phyloP scores from a whole-genome alignment of 129 eudicot species.

The Tanacetum coccineum region DNA sequence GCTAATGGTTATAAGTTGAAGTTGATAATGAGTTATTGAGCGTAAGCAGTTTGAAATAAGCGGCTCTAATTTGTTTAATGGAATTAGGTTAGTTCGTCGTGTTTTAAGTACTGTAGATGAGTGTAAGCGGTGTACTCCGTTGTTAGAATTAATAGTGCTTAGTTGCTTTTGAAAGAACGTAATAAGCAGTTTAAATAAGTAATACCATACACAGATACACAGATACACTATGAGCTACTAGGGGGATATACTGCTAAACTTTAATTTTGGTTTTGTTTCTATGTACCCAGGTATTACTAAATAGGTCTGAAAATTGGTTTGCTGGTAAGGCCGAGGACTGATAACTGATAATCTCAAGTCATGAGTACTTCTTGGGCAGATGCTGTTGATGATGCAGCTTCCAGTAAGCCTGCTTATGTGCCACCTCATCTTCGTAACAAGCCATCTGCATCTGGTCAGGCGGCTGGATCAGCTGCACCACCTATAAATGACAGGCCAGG shows the following conservation, averaged over 20 bases:
- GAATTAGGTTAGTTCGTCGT: too few species aligned
- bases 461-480: slow-evolving; percentile 37
- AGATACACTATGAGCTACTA: not conserved
- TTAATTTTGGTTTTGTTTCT: slow-evolving; percentile 4
- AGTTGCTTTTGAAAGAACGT: not conserved
- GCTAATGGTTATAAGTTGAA: too few species aligned
- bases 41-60: too few species aligned
- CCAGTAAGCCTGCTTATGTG: slow-evolving; percentile 65
- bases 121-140: too few species aligned
- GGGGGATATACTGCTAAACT: too few species aligned
- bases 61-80: too few species aligned
- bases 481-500: slow-evolving; percentile 40
- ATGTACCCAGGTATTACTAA: slow-evolving; percentile 18
- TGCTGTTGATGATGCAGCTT: slow-evolving; percentile 57
- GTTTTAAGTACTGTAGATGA: too few species aligned
- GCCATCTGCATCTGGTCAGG: slow-evolving; percentile 34
- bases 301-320: not conserved
- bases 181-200: not conserved
- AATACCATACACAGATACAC: too few species aligned
- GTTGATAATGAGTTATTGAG: too few species aligned
- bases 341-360: slow-evolving; percentile 6
- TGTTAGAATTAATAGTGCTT: too few species aligned
- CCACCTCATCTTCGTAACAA: slow-evolving; percentile 79
- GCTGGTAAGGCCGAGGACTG: slow-evolving; percentile 8
- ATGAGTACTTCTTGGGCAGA: slow-evolving; percentile 88